Conservation (phyloP, 2,329 filamentous ascomycete genomes). For the Cladophialophora chaetospira region DNA sequence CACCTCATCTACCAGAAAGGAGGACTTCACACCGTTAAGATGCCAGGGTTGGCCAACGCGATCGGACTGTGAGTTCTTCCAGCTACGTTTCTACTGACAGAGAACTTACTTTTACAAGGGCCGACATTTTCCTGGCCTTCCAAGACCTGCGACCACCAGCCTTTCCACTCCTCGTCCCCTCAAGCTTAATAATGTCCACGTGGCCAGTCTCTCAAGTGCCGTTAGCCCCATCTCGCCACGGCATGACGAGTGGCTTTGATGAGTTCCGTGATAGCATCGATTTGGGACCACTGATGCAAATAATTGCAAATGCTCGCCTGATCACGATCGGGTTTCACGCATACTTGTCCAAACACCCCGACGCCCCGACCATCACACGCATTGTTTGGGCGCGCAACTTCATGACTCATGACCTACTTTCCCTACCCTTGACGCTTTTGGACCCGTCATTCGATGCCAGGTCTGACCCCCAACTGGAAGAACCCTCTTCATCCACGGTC, state of each 20-base stretch:
- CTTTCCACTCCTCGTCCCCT: constrained; percentile 14
- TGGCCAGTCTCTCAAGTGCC: neutral
- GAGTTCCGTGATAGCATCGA: neutral
- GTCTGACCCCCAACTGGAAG: neutral
- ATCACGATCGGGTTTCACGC: constrained; percentile 14
- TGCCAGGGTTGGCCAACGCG: constrained; percentile 21
- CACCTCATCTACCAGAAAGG: constrained; percentile 18
- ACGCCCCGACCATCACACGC: constrained; percentile 6
- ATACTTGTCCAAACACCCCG: neutral
- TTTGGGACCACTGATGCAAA: neutral
- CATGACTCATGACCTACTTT: constrained; percentile 13
- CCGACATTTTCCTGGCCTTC: constrained; percentile 16
- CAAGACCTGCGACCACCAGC: constrained; percentile 1
- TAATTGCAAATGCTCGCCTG: constrained; percentile 1
- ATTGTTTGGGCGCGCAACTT: constrained; percentile 16
- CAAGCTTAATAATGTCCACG: constrained; percentile 13
- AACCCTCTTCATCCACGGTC: neutral
- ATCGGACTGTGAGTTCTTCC: constrained; percentile 14
- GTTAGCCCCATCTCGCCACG: neutral
- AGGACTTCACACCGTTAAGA: constrained; percentile 14
- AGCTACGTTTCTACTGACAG: neutral
- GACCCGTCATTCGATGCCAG: neutral
- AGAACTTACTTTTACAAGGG: neutral
- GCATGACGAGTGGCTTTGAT: constrained; percentile 1
- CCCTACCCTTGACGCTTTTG: neutral